phyloP scores from a whole-genome alignment of 1,284 basidiomycete species.

The Gomphus bonarii region DNA sequence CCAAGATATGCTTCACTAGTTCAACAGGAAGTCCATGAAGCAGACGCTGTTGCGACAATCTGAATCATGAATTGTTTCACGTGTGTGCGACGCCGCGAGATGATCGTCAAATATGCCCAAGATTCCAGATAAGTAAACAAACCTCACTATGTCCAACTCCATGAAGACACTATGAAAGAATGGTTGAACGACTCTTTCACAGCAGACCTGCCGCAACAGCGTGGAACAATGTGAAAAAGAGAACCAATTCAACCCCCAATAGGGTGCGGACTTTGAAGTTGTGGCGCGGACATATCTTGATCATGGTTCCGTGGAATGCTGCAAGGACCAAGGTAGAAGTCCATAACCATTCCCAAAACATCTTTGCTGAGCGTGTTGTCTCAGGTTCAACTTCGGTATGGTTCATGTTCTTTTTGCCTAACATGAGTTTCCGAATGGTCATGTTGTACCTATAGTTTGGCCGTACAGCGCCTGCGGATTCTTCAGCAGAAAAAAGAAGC shows the following conservation, averaged over 20 bases:
- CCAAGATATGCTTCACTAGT: neutral
- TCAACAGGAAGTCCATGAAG: neutral
- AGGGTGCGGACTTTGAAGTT: neutral
- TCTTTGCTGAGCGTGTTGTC: neutral
- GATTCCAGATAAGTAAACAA: neutral
- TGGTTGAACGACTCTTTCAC: neutral
- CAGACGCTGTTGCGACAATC: neutral
- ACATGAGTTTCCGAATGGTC: neutral
- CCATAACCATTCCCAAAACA: neutral
- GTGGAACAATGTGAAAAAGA: neutral
- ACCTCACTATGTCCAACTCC: neutral
- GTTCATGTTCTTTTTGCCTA: neutral
- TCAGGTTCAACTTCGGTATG: slow-evolving; percentile 17
- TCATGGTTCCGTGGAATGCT: slow-evolving; percentile 18
- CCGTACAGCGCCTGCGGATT: slow-evolving; percentile 83
- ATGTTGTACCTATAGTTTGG: slow-evolving; percentile 44
- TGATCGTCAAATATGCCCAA: neutral
- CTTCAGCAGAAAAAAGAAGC: slow-evolving; percentile 92
- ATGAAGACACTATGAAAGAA: neutral
- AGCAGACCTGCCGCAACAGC: neutral
- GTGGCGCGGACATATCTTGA: neutral
- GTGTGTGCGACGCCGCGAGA: neutral
- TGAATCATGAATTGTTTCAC: neutral
- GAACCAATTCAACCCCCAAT: too few species aligned
- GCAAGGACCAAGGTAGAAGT: slow-evolving; percentile 16